phyloP scores from a whole-genome alignment of 768 basidiomycete species.

The Collybia mongolica region DNA sequence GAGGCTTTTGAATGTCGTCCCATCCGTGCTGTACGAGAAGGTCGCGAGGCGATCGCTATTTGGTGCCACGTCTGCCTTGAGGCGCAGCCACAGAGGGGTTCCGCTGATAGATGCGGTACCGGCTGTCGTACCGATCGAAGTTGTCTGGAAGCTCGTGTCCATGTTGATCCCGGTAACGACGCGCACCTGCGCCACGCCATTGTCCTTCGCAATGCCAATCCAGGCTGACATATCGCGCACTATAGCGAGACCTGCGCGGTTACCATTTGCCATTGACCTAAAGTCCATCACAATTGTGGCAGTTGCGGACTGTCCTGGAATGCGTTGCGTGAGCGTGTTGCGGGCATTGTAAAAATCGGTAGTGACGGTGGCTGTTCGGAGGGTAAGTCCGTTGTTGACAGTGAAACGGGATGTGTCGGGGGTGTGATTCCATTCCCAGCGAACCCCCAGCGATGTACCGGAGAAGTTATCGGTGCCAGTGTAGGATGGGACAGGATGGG shows the following conservation, averaged over 20 bases:
- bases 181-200: constrained; percentile 2
- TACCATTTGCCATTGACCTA: constrained; percentile 12
- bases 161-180: constrained; percentile 17
- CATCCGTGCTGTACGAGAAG: constrained; percentile 15
- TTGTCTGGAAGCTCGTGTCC: constrained; percentile 11
- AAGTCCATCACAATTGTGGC: constrained; percentile 14
- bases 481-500: constrained; percentile 6
- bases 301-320: constrained; percentile 13
- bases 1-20: constrained; percentile 11
- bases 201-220: constrained; percentile 13
- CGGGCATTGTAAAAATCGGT: constrained; percentile 15
- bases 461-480: constrained; percentile 13
- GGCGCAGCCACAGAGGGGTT: constrained; percentile 11
- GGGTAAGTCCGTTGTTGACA: constrained; percentile 14
- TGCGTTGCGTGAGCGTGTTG: constrained; percentile 17
- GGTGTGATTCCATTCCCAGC: constrained; percentile 21
- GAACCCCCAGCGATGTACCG: constrained; percentile 9
- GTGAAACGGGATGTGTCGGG: constrained; percentile 14
- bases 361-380: constrained; percentile 16
- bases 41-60: constrained; percentile 8
- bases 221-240: constrained; percentile 15
- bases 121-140: constrained; percentile 8
- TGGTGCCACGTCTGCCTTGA: constrained; percentile 8
- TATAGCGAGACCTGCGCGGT: constrained; percentile 16
- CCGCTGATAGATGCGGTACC: constrained; percentile 3